Percentiles rank a stretch among this genome's conserved stretches.
These are phyloP conservation scores for Elaeis oleifera DNA, from an alignment of 202 grass and related monocot genomes.

Conservation along the genomic window DNA sequence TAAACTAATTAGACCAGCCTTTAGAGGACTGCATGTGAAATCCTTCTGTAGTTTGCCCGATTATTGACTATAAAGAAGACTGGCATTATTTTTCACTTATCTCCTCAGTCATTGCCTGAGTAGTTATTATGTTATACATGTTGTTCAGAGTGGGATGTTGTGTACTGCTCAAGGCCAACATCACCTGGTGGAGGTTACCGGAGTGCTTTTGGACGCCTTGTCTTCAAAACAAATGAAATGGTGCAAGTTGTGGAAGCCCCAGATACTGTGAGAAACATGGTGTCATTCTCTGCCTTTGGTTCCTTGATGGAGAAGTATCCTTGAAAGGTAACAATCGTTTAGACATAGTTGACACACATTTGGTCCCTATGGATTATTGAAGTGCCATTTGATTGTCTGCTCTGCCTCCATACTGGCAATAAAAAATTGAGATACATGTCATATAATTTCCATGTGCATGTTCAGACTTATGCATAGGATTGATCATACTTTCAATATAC, in stretches of 20 bases:
- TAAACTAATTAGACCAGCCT: too few species aligned
- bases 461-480: too few species aligned
- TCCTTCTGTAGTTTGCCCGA: too few species aligned
- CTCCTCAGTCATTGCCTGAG: too few species aligned
- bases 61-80: neutral
- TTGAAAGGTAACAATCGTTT: constrained; percentile 47
- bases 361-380: neutral
- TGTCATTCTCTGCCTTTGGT: constrained; percentile 68
- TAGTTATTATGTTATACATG: neutral
- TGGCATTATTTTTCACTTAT: too few species aligned
- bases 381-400: neutral
- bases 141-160: constrained; percentile 69
- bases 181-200: constrained; percentile 78
- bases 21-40: too few species aligned
- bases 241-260: constrained; percentile 72
- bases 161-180: constrained; percentile 78
- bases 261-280: constrained; percentile 50
- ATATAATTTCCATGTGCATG: too few species aligned
- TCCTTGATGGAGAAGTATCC: constrained; percentile 70
- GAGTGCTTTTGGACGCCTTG: constrained; percentile 55
- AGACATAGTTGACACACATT: neutral
- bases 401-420: too few species aligned
- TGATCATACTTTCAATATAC: too few species aligned
- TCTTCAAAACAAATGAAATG: constrained; percentile 93
- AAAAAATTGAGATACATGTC: too few species aligned